phyloP scores from a whole-genome alignment of 768 basidiomycete genomes.

The Agaricus blazei region DNA sequence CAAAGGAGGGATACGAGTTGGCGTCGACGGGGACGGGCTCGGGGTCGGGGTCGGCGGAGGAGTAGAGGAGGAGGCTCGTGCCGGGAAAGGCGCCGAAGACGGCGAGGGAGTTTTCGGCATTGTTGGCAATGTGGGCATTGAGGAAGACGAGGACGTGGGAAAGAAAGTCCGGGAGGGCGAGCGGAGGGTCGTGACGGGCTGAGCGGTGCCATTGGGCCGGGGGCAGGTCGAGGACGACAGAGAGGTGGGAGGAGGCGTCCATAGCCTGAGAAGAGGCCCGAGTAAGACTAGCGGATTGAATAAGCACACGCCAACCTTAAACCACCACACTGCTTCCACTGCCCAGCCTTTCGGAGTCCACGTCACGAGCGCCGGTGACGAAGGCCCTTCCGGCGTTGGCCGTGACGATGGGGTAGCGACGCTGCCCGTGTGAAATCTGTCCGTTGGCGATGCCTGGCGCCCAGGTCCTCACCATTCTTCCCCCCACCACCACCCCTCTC shows the following conservation, averaged over 20 bases:
- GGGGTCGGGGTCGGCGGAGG: conserved; percentile 45
- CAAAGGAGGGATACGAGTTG: conserved; percentile 84
- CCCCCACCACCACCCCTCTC: conserved; percentile 25
- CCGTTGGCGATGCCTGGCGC: conserved; percentile 51
- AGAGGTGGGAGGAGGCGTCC: conserved; percentile 50
- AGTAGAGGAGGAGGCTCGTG: conserved; percentile 81
- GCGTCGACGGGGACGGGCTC: conserved; percentile 52
- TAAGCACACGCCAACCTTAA: conserved; percentile 11
- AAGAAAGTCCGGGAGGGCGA: conserved; percentile 70
- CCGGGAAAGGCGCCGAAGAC: conserved; percentile 87
- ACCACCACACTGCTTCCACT: conserved; percentile 7
- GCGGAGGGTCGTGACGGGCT: conserved; percentile 44
- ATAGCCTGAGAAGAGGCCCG: conserved; percentile 5
- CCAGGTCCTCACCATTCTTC: conserved; percentile 39
- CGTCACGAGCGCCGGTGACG: conserved; percentile 55
- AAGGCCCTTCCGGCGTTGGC: conserved; percentile 54
- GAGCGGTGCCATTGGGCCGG: conserved; percentile 84
- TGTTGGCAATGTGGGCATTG: conserved; percentile 87
- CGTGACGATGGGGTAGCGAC: conserved; percentile 55
- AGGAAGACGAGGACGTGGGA: conserved; percentile 85
- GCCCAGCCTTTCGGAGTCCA: conserved; percentile 33
- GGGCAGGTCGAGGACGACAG: conserved; percentile 81
- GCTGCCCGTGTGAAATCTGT: conserved; percentile 51
- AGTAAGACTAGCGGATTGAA: conserved; percentile 6
- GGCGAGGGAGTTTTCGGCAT: conserved; percentile 89